Evolutionary conservation across 1,284 basidiomycete species (phyloP).

Genomic region (Boletellus sp.): DNA sequence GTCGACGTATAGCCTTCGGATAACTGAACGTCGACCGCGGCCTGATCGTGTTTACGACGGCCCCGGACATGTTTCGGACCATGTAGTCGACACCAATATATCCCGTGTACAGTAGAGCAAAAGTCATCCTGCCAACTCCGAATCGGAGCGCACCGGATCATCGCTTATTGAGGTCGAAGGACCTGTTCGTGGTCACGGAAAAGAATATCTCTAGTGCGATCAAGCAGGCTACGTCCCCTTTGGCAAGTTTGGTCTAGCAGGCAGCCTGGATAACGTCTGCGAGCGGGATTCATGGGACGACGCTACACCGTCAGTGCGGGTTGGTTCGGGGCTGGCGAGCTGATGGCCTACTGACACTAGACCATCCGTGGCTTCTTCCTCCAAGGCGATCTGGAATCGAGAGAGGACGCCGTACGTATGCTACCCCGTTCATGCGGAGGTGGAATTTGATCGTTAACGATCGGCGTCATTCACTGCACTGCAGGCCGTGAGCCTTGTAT

Average conservation of each 20-base stretch:
- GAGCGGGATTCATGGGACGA: conserved; percentile 17
- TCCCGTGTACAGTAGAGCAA: not conserved
- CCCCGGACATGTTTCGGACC: too few relatives aligned
- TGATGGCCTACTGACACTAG: conserved; percentile 1
- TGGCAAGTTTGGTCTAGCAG: not conserved
- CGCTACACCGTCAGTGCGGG: conserved; percentile 19
- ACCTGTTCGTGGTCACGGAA: too few relatives aligned
- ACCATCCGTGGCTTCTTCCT: conserved; percentile 18
- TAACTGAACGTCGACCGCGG: not conserved
- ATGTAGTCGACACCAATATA: not conserved
- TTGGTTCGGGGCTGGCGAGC: not conserved
- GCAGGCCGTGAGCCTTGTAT: conserved; percentile 18
- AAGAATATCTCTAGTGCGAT: too few relatives aligned
- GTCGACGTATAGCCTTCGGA: not conserved
- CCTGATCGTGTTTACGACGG: not conserved
- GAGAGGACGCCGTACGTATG: conserved; percentile 13
- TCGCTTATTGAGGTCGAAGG: not conserved
- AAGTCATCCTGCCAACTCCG: not conserved
- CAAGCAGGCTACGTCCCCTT: not conserved
- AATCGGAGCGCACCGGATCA: not conserved
- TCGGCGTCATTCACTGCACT: not conserved
- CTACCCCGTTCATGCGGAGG: not conserved
- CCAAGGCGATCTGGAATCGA: conserved; percentile 19
- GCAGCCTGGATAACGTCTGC: not conserved
- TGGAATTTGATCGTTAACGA: conserved; percentile 1